Evolutionary conservation across 805 yeast species (phyloP).

Genomic region (Starmerella kuoi): DNA sequence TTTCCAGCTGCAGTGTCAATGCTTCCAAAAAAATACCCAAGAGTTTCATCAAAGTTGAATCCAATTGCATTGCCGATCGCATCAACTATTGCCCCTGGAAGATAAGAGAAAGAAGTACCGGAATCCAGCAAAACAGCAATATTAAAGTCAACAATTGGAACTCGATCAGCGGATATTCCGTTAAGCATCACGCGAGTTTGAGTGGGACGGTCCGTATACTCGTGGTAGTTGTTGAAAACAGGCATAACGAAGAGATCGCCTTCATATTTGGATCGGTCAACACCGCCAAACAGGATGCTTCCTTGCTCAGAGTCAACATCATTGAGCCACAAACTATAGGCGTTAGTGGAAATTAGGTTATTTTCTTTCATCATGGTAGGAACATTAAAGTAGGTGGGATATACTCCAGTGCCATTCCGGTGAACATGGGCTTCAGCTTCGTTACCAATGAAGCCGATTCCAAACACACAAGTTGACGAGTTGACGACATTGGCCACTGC

Average conservation of each 20-base stretch:
- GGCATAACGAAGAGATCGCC: constrained; percentile 32
- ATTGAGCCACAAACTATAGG: constrained; percentile 40
- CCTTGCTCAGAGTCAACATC: constrained; percentile 28
- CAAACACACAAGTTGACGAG: constrained; percentile 44
- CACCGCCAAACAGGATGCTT: constrained; percentile 35
- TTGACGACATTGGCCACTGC: constrained; percentile 62
- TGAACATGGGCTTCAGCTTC: constrained; percentile 24
- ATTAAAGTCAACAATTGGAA: constrained; percentile 13
- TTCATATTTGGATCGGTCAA: constrained; percentile 33
- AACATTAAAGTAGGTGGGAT: constrained; percentile 42
- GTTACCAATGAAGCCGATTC: constrained; percentile 29
- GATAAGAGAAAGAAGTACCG: constrained; percentile 42
- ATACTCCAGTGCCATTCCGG: constrained; percentile 13
- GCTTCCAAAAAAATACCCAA: constrained; percentile 28
- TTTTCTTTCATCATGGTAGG: constrained; percentile 45
- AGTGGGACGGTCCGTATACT: constrained; percentile 16
- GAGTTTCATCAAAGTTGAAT: constrained; percentile 31
- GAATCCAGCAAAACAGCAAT: constrained; percentile 45
- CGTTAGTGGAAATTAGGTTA: constrained; percentile 33
- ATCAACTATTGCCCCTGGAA: constrained; percentile 32
- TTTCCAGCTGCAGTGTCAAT: constrained; percentile 22
- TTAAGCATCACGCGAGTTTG: constrained; percentile 20
- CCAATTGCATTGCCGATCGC: constrained; percentile 28
- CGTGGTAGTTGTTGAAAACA: constrained; percentile 21
- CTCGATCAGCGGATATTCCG: constrained; percentile 2